Evolutionary conservation across 441 rosid species (phyloP).

Genomic region (Adansonia gregorii): DNA sequence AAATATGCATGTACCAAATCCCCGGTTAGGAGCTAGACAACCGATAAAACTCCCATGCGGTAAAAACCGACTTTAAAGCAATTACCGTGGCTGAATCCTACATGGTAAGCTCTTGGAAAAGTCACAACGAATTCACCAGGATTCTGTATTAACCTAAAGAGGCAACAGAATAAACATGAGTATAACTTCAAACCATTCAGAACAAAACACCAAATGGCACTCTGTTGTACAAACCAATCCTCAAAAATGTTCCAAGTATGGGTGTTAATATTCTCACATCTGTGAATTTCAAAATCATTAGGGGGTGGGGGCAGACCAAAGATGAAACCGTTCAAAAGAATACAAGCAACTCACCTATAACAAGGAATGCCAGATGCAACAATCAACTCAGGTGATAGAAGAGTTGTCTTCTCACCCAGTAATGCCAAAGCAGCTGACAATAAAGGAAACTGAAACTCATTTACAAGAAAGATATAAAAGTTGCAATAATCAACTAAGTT

Average conservation of each 20-base stretch:
- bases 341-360: constrained; percentile 70
- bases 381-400: constrained; percentile 84
- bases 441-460: constrained; percentile 35
- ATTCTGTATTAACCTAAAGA: constrained; percentile 86
- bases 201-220: constrained; percentile 23
- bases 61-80: constrained; percentile 32
- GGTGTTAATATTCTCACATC: constrained; percentile 19
- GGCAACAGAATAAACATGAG: constrained; percentile 41
- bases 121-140: constrained; percentile 99
- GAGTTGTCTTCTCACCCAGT: constrained; percentile 99
- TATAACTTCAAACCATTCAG: constrained; percentile 34
- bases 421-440: constrained; percentile 77
- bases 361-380: constrained; percentile 91
- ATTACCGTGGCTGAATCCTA: constrained; percentile 99
- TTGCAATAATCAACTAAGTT: constrained; percentile 22
- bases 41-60: constrained; percentile 18
- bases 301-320: constrained; percentile 14
- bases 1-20: constrained; percentile 7
- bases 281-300: constrained; percentile 3
- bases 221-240: constrained; percentile 16
- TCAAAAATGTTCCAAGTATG: constrained; percentile 12
- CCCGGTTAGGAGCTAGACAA: constrained; percentile 10
- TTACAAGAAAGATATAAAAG: constrained; percentile 24
- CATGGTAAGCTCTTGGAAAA: constrained; percentile 99
- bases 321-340: constrained; percentile 23